phyloP scores from a whole-genome alignment of 2,329 filamentous ascomycete species.

The Pleurostoma richardsiae region DNA sequence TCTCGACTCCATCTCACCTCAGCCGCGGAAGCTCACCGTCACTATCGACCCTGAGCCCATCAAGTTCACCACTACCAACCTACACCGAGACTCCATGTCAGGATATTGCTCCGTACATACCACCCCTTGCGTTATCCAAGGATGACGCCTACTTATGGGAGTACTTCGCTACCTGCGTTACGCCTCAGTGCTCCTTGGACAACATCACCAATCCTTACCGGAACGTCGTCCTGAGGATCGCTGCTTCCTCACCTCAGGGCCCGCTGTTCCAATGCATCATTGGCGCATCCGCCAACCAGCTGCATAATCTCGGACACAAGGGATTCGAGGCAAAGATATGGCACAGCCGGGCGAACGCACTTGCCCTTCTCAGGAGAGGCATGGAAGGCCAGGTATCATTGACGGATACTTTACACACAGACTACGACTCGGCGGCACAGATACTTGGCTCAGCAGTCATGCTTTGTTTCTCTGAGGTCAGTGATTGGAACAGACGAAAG shows the following conservation, averaged over 20 bases:
- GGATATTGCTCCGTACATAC: background rate
- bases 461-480: constrained; percentile 18
- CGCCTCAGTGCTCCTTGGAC: constrained; percentile 16
- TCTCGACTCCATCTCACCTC: too few relatives aligned
- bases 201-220: constrained; percentile 17
- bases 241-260: constrained; percentile 12
- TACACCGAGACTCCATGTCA: background rate
- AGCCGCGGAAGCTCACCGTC: too few relatives aligned
- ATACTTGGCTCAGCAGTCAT: constrained; percentile 15
- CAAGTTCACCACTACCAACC: too few relatives aligned
- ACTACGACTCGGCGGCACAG: constrained; percentile 10
- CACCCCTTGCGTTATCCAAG: background rate
- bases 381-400: constrained; percentile 1
- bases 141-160: constrained; percentile 15
- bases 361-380: background rate
- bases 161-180: constrained; percentile 17
- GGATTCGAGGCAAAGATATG: constrained; percentile 12
- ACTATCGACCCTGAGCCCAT: background rate
- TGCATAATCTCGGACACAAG: constrained; percentile 15
- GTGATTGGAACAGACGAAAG: background rate
- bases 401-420: constrained; percentile 5
- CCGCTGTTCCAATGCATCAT: constrained; percentile 21
- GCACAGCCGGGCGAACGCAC: constrained; percentile 13
- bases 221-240: constrained; percentile 17
- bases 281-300: constrained; percentile 19